Evolutionary conservation across 495 filamentous ascomycete genomes (phyloP).

Genomic region (Penicillium cinerascens): DNA sequence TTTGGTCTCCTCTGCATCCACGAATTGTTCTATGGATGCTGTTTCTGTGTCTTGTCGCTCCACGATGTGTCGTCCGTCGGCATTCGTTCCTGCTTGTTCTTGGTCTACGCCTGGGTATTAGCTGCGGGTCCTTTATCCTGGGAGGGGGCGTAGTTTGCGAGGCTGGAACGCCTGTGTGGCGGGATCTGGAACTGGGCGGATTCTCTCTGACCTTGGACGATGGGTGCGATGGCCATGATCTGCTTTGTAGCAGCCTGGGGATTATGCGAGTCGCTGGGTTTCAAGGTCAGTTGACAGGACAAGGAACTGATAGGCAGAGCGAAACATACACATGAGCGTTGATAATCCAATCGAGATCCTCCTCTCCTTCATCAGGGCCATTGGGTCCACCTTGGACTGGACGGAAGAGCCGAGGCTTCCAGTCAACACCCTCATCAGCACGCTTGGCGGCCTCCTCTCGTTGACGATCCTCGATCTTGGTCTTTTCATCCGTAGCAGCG

Average conservation of each 20-base stretch:
- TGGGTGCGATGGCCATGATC: slow-evolving; percentile 81
- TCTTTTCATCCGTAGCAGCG: slow-evolving; percentile 90
- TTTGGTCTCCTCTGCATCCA: slow-evolving; percentile 51
- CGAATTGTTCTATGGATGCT: slow-evolving; percentile 51
- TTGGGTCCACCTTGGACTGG: slow-evolving; percentile 66
- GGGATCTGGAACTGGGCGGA: slow-evolving; percentile 42
- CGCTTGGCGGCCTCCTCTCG: slow-evolving; percentile 82
- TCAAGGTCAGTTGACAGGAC: neutral
- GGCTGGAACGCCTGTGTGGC: slow-evolving; percentile 18
- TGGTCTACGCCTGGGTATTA: slow-evolving; percentile 22
- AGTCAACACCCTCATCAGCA: slow-evolving; percentile 77
- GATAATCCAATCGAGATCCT: slow-evolving; percentile 91
- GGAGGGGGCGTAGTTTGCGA: slow-evolving; percentile 5
- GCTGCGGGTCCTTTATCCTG: slow-evolving; percentile 13
- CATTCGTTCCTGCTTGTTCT: slow-evolving; percentile 8
- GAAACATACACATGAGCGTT: slow-evolving; percentile 74
- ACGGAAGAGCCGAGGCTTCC: slow-evolving; percentile 84
- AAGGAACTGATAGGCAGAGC: neutral
- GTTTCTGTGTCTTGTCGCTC: slow-evolving; percentile 49
- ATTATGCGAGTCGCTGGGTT: slow-evolving; percentile 60
- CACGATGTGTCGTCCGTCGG: slow-evolving; percentile 19
- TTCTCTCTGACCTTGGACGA: slow-evolving; percentile 67
- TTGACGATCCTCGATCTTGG: slow-evolving; percentile 87
- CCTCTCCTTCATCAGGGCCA: slow-evolving; percentile 76
- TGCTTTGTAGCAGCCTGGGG: slow-evolving; percentile 75